These are phyloP conservation scores for Penicillium coprophilum DNA, from an alignment of 495 filamentous ascomycete species.

Conservation along the genomic window DNA sequence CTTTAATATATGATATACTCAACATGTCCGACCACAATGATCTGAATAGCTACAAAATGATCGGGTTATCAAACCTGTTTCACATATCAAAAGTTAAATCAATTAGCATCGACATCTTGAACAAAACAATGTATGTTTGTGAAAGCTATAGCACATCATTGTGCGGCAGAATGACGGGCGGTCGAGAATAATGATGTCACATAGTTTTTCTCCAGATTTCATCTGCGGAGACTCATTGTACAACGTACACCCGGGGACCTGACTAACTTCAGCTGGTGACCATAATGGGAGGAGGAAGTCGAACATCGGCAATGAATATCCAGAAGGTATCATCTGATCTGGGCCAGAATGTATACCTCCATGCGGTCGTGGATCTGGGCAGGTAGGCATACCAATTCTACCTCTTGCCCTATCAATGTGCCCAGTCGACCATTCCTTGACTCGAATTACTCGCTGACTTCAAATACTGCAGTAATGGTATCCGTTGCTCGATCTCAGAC, in stretches of 20 bases:
- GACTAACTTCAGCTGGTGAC: background rate
- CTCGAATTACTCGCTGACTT: background rate
- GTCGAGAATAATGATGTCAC: conserved; percentile 13
- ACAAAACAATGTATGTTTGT: no score
- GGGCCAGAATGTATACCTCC: conserved; percentile 17
- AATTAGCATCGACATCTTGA: no score
- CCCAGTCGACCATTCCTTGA: background rate
- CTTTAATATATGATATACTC: no score
- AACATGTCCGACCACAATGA: no score
- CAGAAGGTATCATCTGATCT: background rate
- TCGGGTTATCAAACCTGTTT: background rate
- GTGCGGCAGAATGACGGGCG: background rate
- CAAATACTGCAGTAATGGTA: conserved; percentile 71
- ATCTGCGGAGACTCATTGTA: background rate
- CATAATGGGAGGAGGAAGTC: conserved; percentile 21
- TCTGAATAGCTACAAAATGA: no score
- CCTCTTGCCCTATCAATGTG: background rate
- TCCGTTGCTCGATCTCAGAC: conserved; percentile 87
- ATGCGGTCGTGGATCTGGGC: conserved; percentile 35
- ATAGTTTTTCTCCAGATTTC: background rate
- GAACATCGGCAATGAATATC: conserved; percentile 3
- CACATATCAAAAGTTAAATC: background rate
- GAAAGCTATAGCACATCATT: background rate
- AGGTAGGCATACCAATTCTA: conserved; percentile 20
- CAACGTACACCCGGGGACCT: background rate